phyloP scores from a whole-genome alignment of 192 early-diverging fungal species.

The Coemansia sp. region DNA sequence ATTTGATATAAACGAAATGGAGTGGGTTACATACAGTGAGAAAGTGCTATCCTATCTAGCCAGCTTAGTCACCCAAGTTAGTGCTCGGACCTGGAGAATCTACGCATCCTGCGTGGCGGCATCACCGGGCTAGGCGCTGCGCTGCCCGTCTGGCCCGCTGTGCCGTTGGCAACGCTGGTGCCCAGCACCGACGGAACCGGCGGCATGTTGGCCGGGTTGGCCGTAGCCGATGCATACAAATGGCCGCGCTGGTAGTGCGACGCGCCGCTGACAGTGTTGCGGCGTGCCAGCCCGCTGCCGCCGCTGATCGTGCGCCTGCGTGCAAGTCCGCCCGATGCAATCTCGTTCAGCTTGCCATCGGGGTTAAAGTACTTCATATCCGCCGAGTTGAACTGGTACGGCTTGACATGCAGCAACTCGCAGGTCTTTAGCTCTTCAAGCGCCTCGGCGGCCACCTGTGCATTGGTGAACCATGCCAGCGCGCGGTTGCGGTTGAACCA shows the following conservation, averaged over 20 bases:
- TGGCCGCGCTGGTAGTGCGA: slow-evolving; percentile 53
- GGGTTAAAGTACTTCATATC: slow-evolving; percentile 55
- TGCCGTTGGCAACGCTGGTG: neutral
- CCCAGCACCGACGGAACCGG: slow-evolving; percentile 17
- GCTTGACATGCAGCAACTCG: slow-evolving; percentile 48
- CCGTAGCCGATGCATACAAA: slow-evolving; percentile 25
- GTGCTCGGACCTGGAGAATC: slow-evolving; percentile 22
- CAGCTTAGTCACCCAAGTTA: neutral
- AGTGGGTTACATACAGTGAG: neutral
- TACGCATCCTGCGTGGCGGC: slow-evolving; percentile 31
- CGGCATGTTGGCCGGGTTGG: slow-evolving; percentile 21
- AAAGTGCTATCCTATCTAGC: no score
- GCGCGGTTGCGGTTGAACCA: slow-evolving; percentile 56
- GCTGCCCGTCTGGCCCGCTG: slow-evolving; percentile 2
- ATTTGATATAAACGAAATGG: neutral
- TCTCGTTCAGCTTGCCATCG: slow-evolving; percentile 35
- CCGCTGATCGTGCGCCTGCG: slow-evolving; percentile 52
- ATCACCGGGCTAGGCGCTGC: slow-evolving; percentile 17
- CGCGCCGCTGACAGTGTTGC: slow-evolving; percentile 55
- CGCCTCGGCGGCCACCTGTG: slow-evolving; percentile 38
- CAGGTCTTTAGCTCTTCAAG: slow-evolving; percentile 42
- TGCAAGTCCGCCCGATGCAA: slow-evolving; percentile 24
- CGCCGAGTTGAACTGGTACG: slow-evolving; percentile 33
- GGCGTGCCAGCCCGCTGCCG: slow-evolving; percentile 44
- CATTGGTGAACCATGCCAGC: slow-evolving; percentile 51